Base-by-base conservation (phyloP, 177 flowering plant species). In the Vitis hybrid region DNA sequence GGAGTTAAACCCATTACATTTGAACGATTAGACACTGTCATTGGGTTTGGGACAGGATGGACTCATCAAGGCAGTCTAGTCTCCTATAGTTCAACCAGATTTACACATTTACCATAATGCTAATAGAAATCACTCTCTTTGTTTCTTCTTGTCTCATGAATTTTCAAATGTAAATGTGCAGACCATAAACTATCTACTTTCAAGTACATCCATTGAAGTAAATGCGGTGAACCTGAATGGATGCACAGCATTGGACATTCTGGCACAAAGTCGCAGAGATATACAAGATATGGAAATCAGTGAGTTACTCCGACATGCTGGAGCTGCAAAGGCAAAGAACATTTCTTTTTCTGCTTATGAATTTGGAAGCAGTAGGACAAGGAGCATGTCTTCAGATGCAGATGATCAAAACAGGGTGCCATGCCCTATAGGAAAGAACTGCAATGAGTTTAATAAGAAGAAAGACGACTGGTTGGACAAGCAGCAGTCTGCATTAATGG, bases 81-180 rank as follows among this genome's bases (percentile, higher is more conserved):
- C 31, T 28, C 31, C 31, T 28, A 28, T 28, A 28, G 31, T 28
- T 28, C 31, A 28, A 28, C 31, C 31, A 28, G 31, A 28, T 28
- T 28, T 28, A 28, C 31, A 28, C 31, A 28, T 28, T 28, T 28
- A 28, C 31, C 31, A 28, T 28, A 28, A 28, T 28, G 31, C 31
- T 28, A 28, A 28, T 28, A 28, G 31, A 28, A 28, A 0, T 28
- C 31, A 28, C 31, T 28, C 31, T 28, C 31, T 28, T 28, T 28
- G 31, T 3, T 28, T 28, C 31, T 28, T 28, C 4, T 28, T 28
- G 31, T 28, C 31, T 28, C 31, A 3, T 28, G 31, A 28, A 28
- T 28, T 28, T 28, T 28, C 31, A 28, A 28, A 28, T 28, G 71
- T 67, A 65, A 64, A 12, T 67, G 5, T 12, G 55, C 69, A 66